Evolutionary conservation across 352 stramenopile genomes (phyloP).

Genomic region (Phytophthora kernoviae): DNA sequence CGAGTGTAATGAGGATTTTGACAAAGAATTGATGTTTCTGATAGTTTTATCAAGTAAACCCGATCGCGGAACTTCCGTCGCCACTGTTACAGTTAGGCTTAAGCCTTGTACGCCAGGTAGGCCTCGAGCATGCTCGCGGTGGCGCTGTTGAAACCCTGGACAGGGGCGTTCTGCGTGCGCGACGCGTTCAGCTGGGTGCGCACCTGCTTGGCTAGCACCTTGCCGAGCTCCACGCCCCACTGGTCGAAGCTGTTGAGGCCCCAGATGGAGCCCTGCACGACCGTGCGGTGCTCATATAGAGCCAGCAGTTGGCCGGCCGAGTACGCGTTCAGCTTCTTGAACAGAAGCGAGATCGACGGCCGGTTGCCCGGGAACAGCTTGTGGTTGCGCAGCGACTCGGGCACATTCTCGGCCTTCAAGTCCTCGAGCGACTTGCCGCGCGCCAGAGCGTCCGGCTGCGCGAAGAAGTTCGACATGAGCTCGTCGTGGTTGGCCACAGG

Average conservation of each 20-base stretch:
- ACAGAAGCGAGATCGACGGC: slow-evolving; percentile 96
- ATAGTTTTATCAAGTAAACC: slow-evolving; percentile 11
- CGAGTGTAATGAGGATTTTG: background rate
- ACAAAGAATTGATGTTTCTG: slow-evolving; percentile 5
- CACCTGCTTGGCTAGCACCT: slow-evolving; percentile 97
- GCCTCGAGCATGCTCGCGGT: slow-evolving; percentile 92
- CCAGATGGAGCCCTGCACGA: slow-evolving; percentile 98
- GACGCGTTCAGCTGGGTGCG: slow-evolving; percentile 87
- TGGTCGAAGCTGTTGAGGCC: slow-evolving; percentile 99
- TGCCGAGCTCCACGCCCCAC: slow-evolving; percentile 98
- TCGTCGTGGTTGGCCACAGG: slow-evolving; percentile 98
- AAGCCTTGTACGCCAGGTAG: slow-evolving; percentile 89
- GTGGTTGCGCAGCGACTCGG: slow-evolving; percentile 92
- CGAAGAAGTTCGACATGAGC: slow-evolving; percentile 99
- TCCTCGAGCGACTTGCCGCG: slow-evolving; percentile 96
- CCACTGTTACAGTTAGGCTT: slow-evolving; percentile 11
- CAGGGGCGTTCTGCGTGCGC: slow-evolving; percentile 68
- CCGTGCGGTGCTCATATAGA: slow-evolving; percentile 98
- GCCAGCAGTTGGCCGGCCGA: slow-evolving; percentile 95
- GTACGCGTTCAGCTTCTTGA: slow-evolving; percentile 96
- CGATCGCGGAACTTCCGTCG: background rate
- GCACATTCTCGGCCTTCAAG: slow-evolving; percentile 92
- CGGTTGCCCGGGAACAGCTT: slow-evolving; percentile 98
- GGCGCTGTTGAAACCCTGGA: slow-evolving; percentile 95
- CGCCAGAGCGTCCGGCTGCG: slow-evolving; percentile 97